Evolutionary conservation across 2,329 filamentous ascomycete genomes (phyloP), one percentile per base, ranked within the genome.

Genomic region (Didymella glomerata): DNA sequence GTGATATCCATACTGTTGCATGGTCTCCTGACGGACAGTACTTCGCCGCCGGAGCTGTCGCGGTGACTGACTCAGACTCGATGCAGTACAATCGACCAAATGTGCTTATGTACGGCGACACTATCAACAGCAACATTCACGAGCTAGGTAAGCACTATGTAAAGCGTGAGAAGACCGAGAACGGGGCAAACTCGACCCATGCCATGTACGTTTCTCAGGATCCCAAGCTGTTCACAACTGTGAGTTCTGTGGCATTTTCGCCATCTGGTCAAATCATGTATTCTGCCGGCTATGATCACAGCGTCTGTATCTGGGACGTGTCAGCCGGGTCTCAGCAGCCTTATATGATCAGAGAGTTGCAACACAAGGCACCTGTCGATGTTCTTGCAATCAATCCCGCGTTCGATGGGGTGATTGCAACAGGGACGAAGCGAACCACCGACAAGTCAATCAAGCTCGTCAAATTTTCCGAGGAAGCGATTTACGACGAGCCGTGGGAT

Each of bases 1-100:
- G 83, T 24, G 86, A 88, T 68, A 80, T 88, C 1, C 79, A 83
- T 32, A 79, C 80, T 10, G 72, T 87, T 3, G 81, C 84, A 14
- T 89, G 86, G 86, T 81, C 83, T 2, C 78, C 81, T 2, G 78
- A 85, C 68, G 83, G 85, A 2, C 78, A 79, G 2, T 75, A 66
- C 3, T 88, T 88, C 65, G 85, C 83, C 27, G 84, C 82, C 10
- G 86, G 85, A 2, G 83, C 85, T 4, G 82, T 85, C 6, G 82
- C 85, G 28, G 81, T 85, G 5, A 81, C 81, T 3, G 85, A 88
- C 63, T 70, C 78, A 3, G 75, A 81, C 45, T 84, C 81, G n/a
- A 84, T 86, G 81, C 82, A 85, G 40, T 88, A 88, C 67, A 88
- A 88, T 57, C 76, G 83, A 38, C 77, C 79, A 0, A 83, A 85